These are phyloP conservation scores for Rubus parviflorus DNA, from an alignment of 306 rosid species.

Conservation along the genomic window DNA sequence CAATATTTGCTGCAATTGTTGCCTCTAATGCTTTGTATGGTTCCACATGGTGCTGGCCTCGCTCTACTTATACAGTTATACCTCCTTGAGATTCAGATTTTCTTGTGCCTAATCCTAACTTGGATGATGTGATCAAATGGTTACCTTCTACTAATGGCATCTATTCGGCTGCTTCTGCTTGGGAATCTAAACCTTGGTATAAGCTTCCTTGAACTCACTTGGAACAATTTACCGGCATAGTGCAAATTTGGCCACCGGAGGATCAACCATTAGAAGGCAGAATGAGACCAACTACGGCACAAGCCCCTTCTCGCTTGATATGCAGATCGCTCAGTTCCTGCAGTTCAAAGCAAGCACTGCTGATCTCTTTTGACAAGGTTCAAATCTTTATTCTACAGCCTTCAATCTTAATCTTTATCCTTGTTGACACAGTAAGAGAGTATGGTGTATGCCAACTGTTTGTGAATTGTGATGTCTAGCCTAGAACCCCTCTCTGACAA, in stretches of 20 bases:
- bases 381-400: neutral
- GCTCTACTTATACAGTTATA: too few relatives aligned
- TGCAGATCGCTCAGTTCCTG: constrained; percentile 60
- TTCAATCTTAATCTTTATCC: neutral
- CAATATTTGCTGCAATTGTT: too few relatives aligned
- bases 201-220: too few relatives aligned
- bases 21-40: too few relatives aligned
- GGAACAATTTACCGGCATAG: constrained; percentile 47
- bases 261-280: constrained; percentile 69
- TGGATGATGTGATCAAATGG: too few relatives aligned
- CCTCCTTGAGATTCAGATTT: too few relatives aligned
- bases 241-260: constrained; percentile 88
- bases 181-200: too few relatives aligned
- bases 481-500: constrained; percentile 41
- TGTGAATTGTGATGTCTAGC: constrained; percentile 38
- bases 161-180: too few relatives aligned
- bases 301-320: constrained; percentile 76
- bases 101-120: too few relatives aligned
- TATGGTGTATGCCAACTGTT: neutral
- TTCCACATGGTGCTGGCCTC: too few relatives aligned
- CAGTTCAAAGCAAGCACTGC: constrained; percentile 62
- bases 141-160: too few relatives aligned
- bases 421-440: neutral
- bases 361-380: constrained; percentile 65
- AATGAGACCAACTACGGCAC: constrained; percentile 76